phyloP scores from a whole-genome alignment of 73 alveolate species.

The Tetrahymena elliotti region DNA sequence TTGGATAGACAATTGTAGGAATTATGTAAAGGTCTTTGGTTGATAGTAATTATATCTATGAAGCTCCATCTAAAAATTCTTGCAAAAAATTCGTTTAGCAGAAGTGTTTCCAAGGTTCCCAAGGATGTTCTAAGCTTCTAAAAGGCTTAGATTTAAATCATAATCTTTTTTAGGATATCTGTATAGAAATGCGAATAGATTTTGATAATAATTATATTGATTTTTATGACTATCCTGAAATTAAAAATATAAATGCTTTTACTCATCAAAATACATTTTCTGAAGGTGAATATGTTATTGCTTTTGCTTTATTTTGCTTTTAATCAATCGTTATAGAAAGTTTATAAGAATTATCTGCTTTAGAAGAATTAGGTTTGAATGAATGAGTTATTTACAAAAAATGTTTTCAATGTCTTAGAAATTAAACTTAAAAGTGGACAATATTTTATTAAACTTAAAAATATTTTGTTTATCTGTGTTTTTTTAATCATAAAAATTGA shows the following conservation, averaged over 20 bases:
- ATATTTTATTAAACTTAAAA: no score
- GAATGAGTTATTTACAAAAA: neutral
- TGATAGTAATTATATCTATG: neutral
- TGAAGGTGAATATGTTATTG: neutral
- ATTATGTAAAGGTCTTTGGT: neutral
- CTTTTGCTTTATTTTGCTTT: neutral
- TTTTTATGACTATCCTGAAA: neutral
- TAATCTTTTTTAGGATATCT: neutral
- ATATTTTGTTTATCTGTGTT: neutral
- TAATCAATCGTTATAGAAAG: neutral
- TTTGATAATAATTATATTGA: neutral
- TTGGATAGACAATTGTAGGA: neutral
- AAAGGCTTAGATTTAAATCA: neutral
- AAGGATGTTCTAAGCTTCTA: neutral
- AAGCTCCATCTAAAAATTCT: neutral
- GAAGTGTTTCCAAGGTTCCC: neutral
- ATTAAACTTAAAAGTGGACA: no score
- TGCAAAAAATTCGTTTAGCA: neutral
- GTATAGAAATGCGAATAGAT: neutral
- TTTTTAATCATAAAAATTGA: neutral
- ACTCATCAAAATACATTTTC: neutral
- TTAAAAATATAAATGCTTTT: neutral
- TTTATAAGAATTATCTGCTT: neutral
- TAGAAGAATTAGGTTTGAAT: neutral
- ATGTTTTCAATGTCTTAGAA: no score